Base-by-base conservation (phyloP, 2,329 filamentous ascomycete genomes). In the Aureobasidium zeae region DNA sequence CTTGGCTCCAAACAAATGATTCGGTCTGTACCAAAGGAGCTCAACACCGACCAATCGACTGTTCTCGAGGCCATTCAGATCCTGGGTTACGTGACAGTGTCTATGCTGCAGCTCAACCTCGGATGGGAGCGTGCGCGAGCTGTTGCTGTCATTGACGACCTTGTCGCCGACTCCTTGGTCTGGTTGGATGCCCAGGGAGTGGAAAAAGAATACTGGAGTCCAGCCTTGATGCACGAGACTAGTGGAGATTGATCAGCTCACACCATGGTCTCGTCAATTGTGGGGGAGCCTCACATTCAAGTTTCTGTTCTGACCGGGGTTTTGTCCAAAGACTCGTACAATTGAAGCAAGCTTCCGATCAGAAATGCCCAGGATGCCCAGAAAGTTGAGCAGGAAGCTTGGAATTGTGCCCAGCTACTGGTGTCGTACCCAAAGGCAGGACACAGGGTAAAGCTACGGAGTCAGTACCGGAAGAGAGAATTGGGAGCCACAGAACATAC, bases 181-280 rank as follows among this genome's bases (percentile, higher is more conserved):
- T 98, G 91, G 91, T 79, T 96, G 5, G 91, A 98, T 63, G 78
- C 77, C 52, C 87, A 95, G 65, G 79, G 72, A 24, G 72, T 76
- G 7, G 89, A 96, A 66, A 87, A 81, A 63, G 88, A 96, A 63
- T 98, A 95, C 56, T 98, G 91, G 91, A 85, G 79, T 47, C 85
- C 85, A 1, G 79, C 81, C 0, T 85, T 83, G 49, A 85, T 88
- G 55, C 58, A 64, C 54, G 57, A 57, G 21, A 26, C 22, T 13
- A 30, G 29, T 11, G 39, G 29, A 5, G 39, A 43, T n/a, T 43
- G 39, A 43, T n/a, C 15, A 4, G n/a, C n/a, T n/a, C n/a, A n/a
- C n/a, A n/a, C n/a, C n/a, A n/a, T n/a, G n/a, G n/a, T n/a, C n/a
- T n/a, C n/a, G n/a, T n/a, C n/a, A n/a, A n/a, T 17, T 9, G 9